Evolutionary conservation across 2,329 filamentous ascomycete genomes (phyloP), one percentile per base, ranked within the genome.

Genomic region (Geoglossum cookeanum): DNA sequence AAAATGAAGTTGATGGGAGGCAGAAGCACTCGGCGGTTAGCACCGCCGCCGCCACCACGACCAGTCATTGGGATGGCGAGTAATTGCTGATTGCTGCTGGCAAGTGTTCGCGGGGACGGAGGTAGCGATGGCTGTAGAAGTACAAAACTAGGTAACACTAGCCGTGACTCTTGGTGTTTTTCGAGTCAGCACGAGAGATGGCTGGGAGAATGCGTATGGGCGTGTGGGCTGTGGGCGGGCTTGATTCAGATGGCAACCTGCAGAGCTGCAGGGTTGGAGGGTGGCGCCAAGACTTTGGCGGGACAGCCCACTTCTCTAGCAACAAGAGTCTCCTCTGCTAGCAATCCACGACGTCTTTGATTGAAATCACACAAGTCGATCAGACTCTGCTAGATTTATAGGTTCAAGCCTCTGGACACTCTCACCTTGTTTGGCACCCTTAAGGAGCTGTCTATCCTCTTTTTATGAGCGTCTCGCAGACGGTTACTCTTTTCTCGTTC

Each of bases 1-100:
- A 92, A 92, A 70, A 92, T 91, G 71, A 89, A 89, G 72, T 92
- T 90, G 74, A 87, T 87, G 1, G 84, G 84, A 59, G 83, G 83
- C 63, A 87, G 77, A 61, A 87, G 76, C 62, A 85, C 84, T 74
- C 83, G 83, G 67, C 77, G 74, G 64, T 75, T 65, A 57, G 67
- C 64, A 37, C 69, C 78, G 61, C 74, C 77, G 62, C 77, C 75
- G 61, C 73, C 74, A 66, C 75, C 63, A 49, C 67, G 66, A 62
- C 67, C 63, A 58, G 68, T 65, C 67, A 69, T 69, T 45, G 22
- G 59, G 39, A 52, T 15, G 3, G 17, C 37, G 30, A 17, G 9
- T 9, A 9, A 17, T 53, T 6, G 4, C 22, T 22, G 48, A 37
- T 33, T 37, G 49, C n/a, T n/a, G n/a, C n/a, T n/a, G n/a, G n/a